Evolutionary conservation across 768 basidiomycete genomes (phyloP).

Genomic region (Rhodocollybia butyracea): DNA sequence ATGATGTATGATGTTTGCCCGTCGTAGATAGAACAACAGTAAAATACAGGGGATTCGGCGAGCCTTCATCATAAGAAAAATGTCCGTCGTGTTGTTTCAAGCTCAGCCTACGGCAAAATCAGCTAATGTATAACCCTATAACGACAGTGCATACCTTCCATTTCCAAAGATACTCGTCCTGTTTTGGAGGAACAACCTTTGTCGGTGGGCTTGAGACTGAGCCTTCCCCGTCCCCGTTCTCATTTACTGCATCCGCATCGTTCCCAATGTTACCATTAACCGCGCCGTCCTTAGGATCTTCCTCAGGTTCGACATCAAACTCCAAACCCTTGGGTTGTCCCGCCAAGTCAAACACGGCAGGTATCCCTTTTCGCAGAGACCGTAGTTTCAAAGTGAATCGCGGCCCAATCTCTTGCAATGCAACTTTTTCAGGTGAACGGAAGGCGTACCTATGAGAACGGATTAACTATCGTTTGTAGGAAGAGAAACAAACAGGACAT

Average conservation of each 20-base stretch:
- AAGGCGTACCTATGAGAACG: constrained; percentile 72
- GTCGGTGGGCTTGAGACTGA: constrained; percentile 14
- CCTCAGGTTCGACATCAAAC: constrained; percentile 39
- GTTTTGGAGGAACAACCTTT: constrained; percentile 50
- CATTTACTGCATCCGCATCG: constrained; percentile 20
- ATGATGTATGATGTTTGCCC: no score
- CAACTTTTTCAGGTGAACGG: constrained; percentile 85
- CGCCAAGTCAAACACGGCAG: constrained; percentile 70
- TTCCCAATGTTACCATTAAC: constrained; percentile 28
- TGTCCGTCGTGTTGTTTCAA: constrained; percentile 86
- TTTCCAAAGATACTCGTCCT: constrained; percentile 81
- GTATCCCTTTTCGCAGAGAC: constrained; percentile 85
- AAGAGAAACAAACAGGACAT: constrained; percentile 20
- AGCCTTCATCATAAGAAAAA: constrained; percentile 77
- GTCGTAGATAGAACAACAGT: no score
- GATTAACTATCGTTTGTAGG: constrained; percentile 3
- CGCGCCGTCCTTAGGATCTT: constrained; percentile 22
- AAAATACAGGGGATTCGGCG: neutral
- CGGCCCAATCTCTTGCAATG: constrained; percentile 96
- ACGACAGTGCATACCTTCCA: constrained; percentile 70
- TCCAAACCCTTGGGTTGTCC: constrained; percentile 55
- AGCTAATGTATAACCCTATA: constrained; percentile 6
- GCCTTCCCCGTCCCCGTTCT: constrained; percentile 8
- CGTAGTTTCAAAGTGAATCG: constrained; percentile 93
- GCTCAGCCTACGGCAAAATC: constrained; percentile 63